phyloP scores from a whole-genome alignment of 108 stramenopile species.

The Fragilaria radians region DNA sequence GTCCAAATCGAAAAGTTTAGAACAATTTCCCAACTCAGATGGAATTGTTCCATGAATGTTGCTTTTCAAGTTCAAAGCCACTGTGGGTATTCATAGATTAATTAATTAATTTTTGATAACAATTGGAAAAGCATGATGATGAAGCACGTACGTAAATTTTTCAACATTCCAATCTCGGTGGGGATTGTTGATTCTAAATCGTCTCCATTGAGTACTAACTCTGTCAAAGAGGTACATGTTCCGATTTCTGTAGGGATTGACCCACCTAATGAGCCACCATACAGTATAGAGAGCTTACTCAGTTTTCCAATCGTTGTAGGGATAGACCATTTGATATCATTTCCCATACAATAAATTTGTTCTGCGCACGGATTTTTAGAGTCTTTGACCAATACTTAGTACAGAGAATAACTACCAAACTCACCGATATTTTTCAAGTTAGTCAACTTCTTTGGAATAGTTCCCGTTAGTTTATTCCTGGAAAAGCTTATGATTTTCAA shows the following conservation, averaged over 20 bases:
- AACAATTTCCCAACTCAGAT: background rate
- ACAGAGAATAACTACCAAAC: too few species aligned
- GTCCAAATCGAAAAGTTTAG: background rate
- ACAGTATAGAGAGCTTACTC: conserved; percentile 9
- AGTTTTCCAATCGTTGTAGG: conserved; percentile 12
- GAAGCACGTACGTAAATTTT: background rate
- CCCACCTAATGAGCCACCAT: conserved; percentile 18
- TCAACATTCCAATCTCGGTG: background rate
- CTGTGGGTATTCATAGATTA: too few species aligned
- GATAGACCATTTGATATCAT: conserved; percentile 12
- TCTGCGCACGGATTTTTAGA: too few species aligned
- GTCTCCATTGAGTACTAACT: background rate
- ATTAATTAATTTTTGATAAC: too few species aligned
- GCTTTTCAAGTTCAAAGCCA: background rate
- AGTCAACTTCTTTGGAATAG: too few species aligned
- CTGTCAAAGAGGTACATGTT: conserved; percentile 2
- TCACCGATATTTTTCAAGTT: too few species aligned
- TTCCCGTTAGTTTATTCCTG: background rate
- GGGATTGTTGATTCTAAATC: background rate
- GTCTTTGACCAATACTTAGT: too few species aligned
- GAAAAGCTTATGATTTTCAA: background rate
- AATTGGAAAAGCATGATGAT: background rate
- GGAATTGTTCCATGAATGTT: conserved; percentile 2
- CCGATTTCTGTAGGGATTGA: conserved; percentile 19
- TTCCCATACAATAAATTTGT: conserved; percentile 19